Evolutionary conservation across 306 rosid species (phyloP), one percentile per base, ranked within the genome.

Genomic region (Spatholobus suberectus): DNA sequence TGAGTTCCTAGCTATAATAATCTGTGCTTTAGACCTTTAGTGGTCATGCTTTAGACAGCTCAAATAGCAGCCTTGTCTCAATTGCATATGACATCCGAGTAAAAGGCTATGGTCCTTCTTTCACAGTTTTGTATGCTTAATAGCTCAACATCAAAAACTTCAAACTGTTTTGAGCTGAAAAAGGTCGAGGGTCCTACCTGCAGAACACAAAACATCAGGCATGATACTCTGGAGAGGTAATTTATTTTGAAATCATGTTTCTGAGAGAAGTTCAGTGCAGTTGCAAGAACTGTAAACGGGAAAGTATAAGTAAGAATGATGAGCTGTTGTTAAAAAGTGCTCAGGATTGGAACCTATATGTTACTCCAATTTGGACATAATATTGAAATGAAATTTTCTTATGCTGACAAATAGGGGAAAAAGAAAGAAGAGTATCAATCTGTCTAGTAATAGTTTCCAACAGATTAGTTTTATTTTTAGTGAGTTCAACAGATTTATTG

Each of bases 181-280:
- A 96, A 96, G 58, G 99, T 96, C 27, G 99, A 94, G 81, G 99
- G 98, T 71, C 99, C 99, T 20, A 94, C 99, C 99, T 96, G 92
- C 81, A 86, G 29, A 84, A 84, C 57, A 80, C 49, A 71, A 34
- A 52, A 76, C 62, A 75, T 32, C 38, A n/a, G 21, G 32, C 24
- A 32, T 78, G 51, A 26, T 38, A 73, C 37, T 23, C 18, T 26
- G 3, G 12, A 73, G 40, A 54, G 23, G 43, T 18, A 43, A 44
- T 51, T 23, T 69, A 61, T 26, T 47, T 24, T 15, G 6, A 34
- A 46, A 44, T 13, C 20, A 5, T 62, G 54, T 62, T 78, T 32
- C 35, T 18, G 21, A 23, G 3, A 12, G 8, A 74, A 65, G 70
- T 20, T 75, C 37, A n/a, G 27, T 1, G 24, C n/a, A 43, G 18